phyloP scores from a whole-genome alignment of 441 rosid species.

The Brassica balearica region DNA sequence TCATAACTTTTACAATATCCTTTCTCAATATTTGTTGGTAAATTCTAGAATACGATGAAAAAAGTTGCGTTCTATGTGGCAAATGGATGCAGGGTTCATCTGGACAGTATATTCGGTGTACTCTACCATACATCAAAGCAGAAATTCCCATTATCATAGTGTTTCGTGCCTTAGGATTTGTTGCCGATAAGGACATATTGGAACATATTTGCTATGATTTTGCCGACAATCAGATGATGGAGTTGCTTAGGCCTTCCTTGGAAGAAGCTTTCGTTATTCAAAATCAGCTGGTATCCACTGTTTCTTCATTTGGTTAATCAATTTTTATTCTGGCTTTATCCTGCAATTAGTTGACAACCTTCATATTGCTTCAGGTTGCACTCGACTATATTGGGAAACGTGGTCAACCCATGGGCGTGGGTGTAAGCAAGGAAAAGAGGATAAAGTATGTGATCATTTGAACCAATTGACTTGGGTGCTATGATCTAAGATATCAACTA shows the following conservation, averaged over 20 bases:
- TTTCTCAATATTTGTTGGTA: constrained; percentile 5
- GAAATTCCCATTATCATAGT: constrained; percentile 98
- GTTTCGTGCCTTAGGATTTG: constrained; percentile 96
- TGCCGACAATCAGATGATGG: constrained; percentile 94
- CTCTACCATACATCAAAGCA: constrained; percentile 93
- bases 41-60: neutral
- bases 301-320: constrained; percentile 19
- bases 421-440: constrained; percentile 71
- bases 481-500: constrained; percentile 29
- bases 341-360: constrained; percentile 17
- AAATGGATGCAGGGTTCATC: constrained; percentile 73
- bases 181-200: constrained; percentile 92
- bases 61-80: constrained; percentile 4
- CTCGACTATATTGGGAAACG: constrained; percentile 96
- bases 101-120: constrained; percentile 46
- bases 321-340: constrained; percentile 15
- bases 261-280: constrained; percentile 98
- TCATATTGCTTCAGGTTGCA: constrained; percentile 73
- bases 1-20: constrained; percentile 6
- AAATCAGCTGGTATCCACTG: constrained; percentile 76
- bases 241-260: constrained; percentile 91
- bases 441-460: constrained; percentile 72
- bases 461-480: constrained; percentile 39
- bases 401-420: constrained; percentile 83
- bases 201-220: constrained; percentile 96